Percentiles rank a stretch among this genome's conserved stretches.
These are phyloP conservation scores for Antrodiella citrinella DNA, from an alignment of 768 basidiomycete species.

Conservation along the genomic window DNA sequence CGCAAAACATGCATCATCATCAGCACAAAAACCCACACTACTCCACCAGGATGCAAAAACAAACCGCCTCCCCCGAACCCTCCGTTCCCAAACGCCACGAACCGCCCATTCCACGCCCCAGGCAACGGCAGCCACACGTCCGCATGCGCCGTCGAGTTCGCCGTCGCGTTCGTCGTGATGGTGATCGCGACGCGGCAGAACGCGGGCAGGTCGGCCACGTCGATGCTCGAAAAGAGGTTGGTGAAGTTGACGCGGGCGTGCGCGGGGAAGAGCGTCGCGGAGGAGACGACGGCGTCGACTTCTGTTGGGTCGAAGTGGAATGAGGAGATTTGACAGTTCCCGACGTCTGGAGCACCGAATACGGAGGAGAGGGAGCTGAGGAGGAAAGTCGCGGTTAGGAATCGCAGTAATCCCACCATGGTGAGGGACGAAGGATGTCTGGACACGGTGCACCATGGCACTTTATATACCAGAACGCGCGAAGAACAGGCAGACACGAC, in stretches of 20 bases:
- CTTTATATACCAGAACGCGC: too few relatives aligned
- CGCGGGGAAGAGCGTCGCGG: slow-evolving; percentile 11
- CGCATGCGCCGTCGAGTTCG: slow-evolving; percentile 5
- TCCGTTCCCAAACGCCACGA: slow-evolving; percentile 15
- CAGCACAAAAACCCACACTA: background rate
- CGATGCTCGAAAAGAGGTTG: slow-evolving; percentile 15
- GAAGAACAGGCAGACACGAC: too few relatives aligned
- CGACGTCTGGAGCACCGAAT: background rate
- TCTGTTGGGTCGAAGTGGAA: slow-evolving; percentile 4
- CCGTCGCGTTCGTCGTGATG: slow-evolving; percentile 3
- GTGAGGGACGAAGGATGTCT: too few relatives aligned
- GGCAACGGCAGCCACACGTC: slow-evolving; percentile 15
- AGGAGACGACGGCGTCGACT: slow-evolving; percentile 3
- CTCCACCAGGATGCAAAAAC: background rate
- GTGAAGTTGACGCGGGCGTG: slow-evolving; percentile 14
- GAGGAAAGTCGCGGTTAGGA: background rate
- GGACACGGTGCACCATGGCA: too few relatives aligned
- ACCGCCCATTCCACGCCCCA: slow-evolving; percentile 15
- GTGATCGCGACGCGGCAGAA: slow-evolving; percentile 16
- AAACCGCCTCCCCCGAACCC: slow-evolving; percentile 15
- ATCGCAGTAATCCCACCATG: background rate
- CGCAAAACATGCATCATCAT: background rate
- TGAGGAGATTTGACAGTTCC: background rate
- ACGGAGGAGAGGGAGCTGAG: background rate
- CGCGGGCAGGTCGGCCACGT: slow-evolving; percentile 12